Evolutionary conservation across 805 yeast species (phyloP).

Genomic region (Priceomyces medius): DNA sequence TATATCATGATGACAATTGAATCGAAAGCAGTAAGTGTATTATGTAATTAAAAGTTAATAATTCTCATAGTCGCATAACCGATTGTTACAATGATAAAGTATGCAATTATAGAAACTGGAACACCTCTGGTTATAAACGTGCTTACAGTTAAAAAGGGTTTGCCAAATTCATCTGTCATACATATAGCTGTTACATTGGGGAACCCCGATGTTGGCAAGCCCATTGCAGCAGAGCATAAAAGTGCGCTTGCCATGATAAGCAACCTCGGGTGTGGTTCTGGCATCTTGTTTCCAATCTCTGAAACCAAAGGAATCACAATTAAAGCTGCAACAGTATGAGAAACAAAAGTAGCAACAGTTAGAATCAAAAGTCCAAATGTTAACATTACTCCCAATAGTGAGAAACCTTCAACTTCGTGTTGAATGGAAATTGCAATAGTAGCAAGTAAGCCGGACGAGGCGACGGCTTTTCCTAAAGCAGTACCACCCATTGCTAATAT

Average conservation of each 20-base stretch:
- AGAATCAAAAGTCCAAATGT: slow-evolving; percentile 81
- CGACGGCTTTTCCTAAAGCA: slow-evolving; percentile 91
- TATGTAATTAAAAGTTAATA: slow-evolving; percentile 27
- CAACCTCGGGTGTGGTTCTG: slow-evolving; percentile 81
- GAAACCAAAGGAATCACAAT: slow-evolving; percentile 88
- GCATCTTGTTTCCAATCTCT: slow-evolving; percentile 76
- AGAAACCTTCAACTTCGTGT: slow-evolving; percentile 58
- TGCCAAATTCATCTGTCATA: slow-evolving; percentile 88
- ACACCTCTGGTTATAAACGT: slow-evolving; percentile 90
- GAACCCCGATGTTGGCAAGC: slow-evolving; percentile 94
- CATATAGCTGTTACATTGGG: slow-evolving; percentile 98
- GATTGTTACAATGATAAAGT: slow-evolving; percentile 67
- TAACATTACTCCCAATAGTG: slow-evolving; percentile 69
- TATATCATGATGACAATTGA: too few species aligned
- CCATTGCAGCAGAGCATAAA: slow-evolving; percentile 95
- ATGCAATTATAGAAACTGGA: slow-evolving; percentile 78
- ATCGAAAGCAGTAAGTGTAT: too few species aligned
- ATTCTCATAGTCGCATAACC: slow-evolving; percentile 72
- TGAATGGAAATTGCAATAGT: slow-evolving; percentile 76
- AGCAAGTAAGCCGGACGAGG: slow-evolving; percentile 81
- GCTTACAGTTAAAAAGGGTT: slow-evolving; percentile 81
- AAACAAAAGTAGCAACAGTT: slow-evolving; percentile 88
- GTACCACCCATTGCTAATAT: slow-evolving; percentile 97
- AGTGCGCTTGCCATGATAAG: slow-evolving; percentile 65
- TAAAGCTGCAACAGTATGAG: slow-evolving; percentile 96